Conservation (phyloP, 2,329 filamentous ascomycete species). For the Juglanconis oblonga region DNA sequence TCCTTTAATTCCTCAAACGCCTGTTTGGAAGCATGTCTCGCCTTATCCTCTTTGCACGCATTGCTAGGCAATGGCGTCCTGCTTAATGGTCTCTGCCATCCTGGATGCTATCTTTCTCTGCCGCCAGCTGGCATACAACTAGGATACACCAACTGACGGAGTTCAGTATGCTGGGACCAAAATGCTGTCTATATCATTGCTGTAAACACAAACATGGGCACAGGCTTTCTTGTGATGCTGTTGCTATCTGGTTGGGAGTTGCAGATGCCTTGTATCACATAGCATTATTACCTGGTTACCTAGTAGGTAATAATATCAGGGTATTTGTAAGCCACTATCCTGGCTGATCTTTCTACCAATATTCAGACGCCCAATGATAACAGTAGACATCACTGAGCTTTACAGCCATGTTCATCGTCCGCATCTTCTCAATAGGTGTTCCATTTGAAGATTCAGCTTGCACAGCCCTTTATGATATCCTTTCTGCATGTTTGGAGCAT, state of each 20-base stretch:
- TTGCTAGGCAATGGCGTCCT: neutral
- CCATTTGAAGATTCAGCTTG: conserved; percentile 5
- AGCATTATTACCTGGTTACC: neutral
- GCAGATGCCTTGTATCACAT: neutral
- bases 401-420: conserved; percentile 3
- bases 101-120: conserved; percentile 10
- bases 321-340: neutral
- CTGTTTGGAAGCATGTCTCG: neutral
- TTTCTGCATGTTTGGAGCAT: too few species aligned
- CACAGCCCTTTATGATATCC: neutral
- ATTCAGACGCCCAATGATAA: too few species aligned
- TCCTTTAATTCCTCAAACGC: conserved; percentile 1
- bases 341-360: neutral
- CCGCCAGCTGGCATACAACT: conserved; percentile 7
- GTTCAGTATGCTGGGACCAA: conserved; percentile 1
- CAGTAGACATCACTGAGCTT: neutral
- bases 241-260: conserved; percentile 1
- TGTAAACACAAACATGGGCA: conserved; percentile 1
- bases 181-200: conserved; percentile 8
- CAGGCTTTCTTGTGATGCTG: conserved; percentile 4
- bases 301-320: neutral
- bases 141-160: neutral
- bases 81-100: conserved; percentile 1
- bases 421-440: conserved; percentile 3
- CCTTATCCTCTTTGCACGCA: neutral